phyloP scores from a whole-genome alignment of 257 asterid genomes.

The Avicennia marina region DNA sequence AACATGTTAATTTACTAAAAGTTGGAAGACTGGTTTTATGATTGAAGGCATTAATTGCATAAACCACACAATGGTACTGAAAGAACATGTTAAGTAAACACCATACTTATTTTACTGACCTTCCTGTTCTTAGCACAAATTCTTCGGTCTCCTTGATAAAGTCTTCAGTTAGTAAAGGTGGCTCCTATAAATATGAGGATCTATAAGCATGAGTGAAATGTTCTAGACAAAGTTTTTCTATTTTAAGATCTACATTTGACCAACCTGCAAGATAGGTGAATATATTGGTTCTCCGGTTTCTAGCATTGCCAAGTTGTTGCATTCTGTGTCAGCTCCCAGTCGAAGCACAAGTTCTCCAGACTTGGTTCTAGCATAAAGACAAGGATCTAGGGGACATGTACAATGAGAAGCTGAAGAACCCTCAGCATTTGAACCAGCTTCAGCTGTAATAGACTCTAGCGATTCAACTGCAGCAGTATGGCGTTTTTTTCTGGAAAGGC shows the following conservation, averaged over 20 bases:
- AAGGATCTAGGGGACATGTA: constrained; percentile 32
- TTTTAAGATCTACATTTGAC: constrained; percentile 23
- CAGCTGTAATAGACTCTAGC: constrained; percentile 54
- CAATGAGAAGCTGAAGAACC: constrained; percentile 43
- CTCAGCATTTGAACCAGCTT: constrained; percentile 37
- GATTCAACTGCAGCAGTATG: constrained; percentile 68
- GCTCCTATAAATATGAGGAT: constrained; percentile 54
- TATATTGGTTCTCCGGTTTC: constrained; percentile 93
- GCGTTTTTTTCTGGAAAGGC: constrained; percentile 90
- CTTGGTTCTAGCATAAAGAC: constrained; percentile 62
- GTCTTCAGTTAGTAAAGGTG: constrained; percentile 92
- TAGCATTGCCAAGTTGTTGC: constrained; percentile 69
- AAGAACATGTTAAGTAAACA: no score
- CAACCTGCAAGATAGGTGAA: constrained; percentile 90
- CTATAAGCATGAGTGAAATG: constrained; percentile 19
- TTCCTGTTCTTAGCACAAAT: constrained; percentile 93
- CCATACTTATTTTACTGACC: constrained; percentile 54
- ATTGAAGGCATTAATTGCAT: no score
- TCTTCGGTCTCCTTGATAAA: constrained; percentile 96
- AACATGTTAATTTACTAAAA: no score
- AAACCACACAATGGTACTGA: no score
- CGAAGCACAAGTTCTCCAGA: constrained; percentile 81
- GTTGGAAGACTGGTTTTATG: no score
- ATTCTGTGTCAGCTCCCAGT: constrained; percentile 75
- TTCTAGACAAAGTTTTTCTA: constrained; percentile 13